Evolutionary conservation across 257 asterid genomes (phyloP).

Genomic region (Plantago elongata): DNA sequence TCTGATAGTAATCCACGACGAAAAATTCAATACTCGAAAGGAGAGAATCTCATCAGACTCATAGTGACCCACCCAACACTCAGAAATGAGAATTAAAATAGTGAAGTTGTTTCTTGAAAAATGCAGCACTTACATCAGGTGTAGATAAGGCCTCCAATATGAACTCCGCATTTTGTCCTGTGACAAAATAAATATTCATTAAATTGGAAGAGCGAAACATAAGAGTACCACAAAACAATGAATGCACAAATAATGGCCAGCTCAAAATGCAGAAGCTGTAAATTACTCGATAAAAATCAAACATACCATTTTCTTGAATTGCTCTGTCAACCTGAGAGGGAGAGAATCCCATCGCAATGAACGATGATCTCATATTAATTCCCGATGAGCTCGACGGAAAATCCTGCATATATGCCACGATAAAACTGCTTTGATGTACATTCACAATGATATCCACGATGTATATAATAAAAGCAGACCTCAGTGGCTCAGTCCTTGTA

Average conservation of each 20-base stretch:
- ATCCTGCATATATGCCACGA: conserved; percentile 32
- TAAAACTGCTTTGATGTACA: not conserved
- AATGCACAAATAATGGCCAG: conserved; percentile 9
- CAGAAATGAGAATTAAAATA: conserved; percentile 1
- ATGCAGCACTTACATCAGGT: conserved; percentile 55
- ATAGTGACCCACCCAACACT: too few relatives aligned
- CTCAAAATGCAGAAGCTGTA: conserved; percentile 11
- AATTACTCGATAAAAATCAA: conserved; percentile 9
- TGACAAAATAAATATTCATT: conserved; percentile 21
- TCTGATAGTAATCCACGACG: too few relatives aligned
- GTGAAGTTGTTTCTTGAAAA: not conserved
- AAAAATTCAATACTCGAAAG: too few relatives aligned
- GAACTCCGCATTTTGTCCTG: conserved; percentile 73
- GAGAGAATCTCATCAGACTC: too few relatives aligned
- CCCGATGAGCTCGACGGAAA: conserved; percentile 74
- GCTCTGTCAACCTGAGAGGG: conserved; percentile 77
- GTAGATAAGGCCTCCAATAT: conserved; percentile 70
- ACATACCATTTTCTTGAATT: conserved; percentile 63
- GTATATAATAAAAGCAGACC: not conserved
- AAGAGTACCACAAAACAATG: conserved; percentile 8
- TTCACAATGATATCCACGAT: not conserved
- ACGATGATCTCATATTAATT: conserved; percentile 53
- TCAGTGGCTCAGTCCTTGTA: too few relatives aligned
- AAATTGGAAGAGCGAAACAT: not conserved
- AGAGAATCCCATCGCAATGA: conserved; percentile 80